A percentile compares a stretch with the other conserved stretches of the same genome.
These are phyloP conservation scores for Brassica cretica DNA, from an alignment of 345 rosid genomes.

Conservation along the genomic window DNA sequence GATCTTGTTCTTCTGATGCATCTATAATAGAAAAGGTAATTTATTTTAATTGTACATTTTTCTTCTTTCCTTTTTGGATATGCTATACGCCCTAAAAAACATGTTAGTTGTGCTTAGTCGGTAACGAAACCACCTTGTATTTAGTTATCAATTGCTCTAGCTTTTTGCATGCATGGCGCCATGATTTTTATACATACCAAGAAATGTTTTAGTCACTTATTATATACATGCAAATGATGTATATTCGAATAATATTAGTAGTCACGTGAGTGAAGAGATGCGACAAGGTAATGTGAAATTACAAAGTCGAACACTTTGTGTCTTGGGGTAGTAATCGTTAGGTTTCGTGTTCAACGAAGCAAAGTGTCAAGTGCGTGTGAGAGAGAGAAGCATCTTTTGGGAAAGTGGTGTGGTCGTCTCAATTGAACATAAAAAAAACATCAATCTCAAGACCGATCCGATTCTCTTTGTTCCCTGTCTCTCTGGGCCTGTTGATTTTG, in stretches of 20 bases:
- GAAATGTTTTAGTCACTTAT: not conserved
- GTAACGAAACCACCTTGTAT: not conserved
- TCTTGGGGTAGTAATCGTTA: conserved; percentile 55
- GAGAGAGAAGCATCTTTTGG: conserved; percentile 57
- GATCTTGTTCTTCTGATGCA: not conserved
- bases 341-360: conserved; percentile 50
- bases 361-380: conserved; percentile 22
- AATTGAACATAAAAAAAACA: conserved; percentile 47
- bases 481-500: conserved; percentile 37
- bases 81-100: too few relatives aligned
- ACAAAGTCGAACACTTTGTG: conserved; percentile 34
- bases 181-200: not conserved
- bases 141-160: not conserved
- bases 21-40: not conserved
- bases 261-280: conserved; percentile 40
- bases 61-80: not conserved
- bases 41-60: too few relatives aligned
- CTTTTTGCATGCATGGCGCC: not conserved
- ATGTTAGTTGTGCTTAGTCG: not conserved
- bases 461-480: conserved; percentile 56
- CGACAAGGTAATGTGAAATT: conserved; percentile 32
- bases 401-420: conserved; percentile 83
- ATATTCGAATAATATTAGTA: not conserved
- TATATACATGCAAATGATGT: not conserved
- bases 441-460: conserved; percentile 81